Evolutionary conservation across 257 asterid species (phyloP).

Genomic region (Forsythia viridissima): DNA sequence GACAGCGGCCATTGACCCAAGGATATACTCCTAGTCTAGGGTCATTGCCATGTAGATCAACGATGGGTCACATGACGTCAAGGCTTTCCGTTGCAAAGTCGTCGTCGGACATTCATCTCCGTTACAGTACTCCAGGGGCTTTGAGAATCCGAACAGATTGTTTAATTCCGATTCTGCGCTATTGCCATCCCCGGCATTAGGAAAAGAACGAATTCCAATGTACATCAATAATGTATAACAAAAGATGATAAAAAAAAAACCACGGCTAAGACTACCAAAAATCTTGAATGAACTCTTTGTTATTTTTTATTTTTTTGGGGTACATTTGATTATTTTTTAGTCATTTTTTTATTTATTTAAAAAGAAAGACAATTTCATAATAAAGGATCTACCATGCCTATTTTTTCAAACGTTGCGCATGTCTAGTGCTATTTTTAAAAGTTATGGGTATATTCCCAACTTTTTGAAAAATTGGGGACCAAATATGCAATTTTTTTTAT

Average conservation of each 20-base stretch:
- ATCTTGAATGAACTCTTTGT: neutral
- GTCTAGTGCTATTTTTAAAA: too few relatives aligned
- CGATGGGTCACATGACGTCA: constrained; percentile 20
- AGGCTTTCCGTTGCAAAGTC: neutral
- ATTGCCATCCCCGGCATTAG: constrained; percentile 19
- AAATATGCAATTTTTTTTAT: too few relatives aligned
- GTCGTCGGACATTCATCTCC: constrained; percentile 31
- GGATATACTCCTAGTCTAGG: constrained; percentile 39
- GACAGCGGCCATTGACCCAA: constrained; percentile 44
- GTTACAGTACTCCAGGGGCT: constrained; percentile 51
- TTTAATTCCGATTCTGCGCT: neutral
- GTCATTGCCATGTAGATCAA: constrained; percentile 43
- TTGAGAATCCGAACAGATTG: constrained; percentile 33
- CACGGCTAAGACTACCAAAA: constrained; percentile 12
- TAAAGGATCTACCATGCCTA: too few relatives aligned
- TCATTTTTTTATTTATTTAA: too few relatives aligned
- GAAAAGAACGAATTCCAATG: constrained; percentile 60
- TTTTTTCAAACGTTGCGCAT: too few relatives aligned
- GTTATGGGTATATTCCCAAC: too few relatives aligned
- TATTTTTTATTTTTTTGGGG: too few relatives aligned
- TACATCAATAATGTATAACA: constrained; percentile 34
- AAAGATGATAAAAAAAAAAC: constrained; percentile 27
- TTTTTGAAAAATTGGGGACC: too few relatives aligned
- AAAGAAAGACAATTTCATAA: too few relatives aligned
- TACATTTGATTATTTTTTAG: too few relatives aligned